Percentiles rank a stretch among this genome's conserved stretches.
phyloP scores from a whole-genome alignment of 1,284 basidiomycete genomes.

The Xerocomus minutiporus region DNA sequence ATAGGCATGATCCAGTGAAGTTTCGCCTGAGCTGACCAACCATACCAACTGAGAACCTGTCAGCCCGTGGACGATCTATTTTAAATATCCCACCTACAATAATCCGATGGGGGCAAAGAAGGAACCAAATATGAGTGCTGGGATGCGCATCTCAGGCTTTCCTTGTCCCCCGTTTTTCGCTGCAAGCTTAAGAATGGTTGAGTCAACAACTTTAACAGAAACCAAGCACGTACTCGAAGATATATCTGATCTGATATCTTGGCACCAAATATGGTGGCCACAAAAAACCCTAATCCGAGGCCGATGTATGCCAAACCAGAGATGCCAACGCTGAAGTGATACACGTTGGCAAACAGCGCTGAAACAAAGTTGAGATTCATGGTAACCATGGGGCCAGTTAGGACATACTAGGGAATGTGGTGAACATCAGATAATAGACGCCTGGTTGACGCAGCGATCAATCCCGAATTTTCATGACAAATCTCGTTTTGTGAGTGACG shows the following conservation, averaged over 20 bases:
- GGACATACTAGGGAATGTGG: constrained; percentile 43
- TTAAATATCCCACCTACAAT: constrained; percentile 44
- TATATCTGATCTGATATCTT: constrained; percentile 50
- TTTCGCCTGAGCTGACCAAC: constrained; percentile 36
- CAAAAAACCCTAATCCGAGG: constrained; percentile 55
- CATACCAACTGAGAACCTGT: constrained; percentile 28
- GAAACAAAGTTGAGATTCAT: constrained; percentile 13
- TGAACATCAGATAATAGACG: constrained; percentile 61
- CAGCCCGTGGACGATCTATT: too few species aligned
- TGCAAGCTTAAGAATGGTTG: constrained; percentile 40
- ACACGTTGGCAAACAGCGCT: constrained; percentile 46
- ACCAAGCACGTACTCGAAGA: constrained; percentile 37
- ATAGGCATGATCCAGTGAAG: constrained; percentile 41
- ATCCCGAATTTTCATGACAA: too few species aligned
- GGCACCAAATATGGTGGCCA: constrained; percentile 47
- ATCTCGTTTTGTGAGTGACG: not conserved
- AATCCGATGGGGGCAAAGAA: constrained; percentile 68
- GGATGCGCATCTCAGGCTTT: constrained; percentile 69
- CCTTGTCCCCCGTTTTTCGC: constrained; percentile 58
- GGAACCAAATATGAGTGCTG: constrained; percentile 63
- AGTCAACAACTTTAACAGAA: not conserved
- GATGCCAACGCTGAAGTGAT: constrained; percentile 50
- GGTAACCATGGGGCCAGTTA: not conserved
- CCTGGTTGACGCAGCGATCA: constrained; percentile 18
- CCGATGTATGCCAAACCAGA: constrained; percentile 57